Evolutionary conservation across 2,329 filamentous ascomycete genomes (phyloP), one percentile per base, ranked within the genome.

Genomic region (Colletotrichum orbiculare): DNA sequence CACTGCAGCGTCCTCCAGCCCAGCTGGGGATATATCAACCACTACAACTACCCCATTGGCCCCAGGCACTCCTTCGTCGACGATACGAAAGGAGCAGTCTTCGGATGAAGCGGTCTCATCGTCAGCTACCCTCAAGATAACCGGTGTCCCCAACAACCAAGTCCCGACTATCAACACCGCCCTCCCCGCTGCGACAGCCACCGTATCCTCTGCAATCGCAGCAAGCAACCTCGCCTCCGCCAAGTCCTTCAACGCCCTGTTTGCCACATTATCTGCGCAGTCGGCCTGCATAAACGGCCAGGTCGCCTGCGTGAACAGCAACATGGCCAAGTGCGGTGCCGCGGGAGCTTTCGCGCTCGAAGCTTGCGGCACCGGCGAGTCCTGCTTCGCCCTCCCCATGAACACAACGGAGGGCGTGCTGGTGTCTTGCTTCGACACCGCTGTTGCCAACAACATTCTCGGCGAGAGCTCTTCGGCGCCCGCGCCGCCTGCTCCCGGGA

Each of bases 381-480:
- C 76, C 52, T 89, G 87, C 73, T 83, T 81, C 53, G 87, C 84
- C 2, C 72, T 88, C 66, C 87, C 87, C 0, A 82, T 87, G 78
- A 81, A 78, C 42, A 80, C 73, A 10, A 78, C 78, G 0, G 70
- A 71, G 0, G 86, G 85, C 4, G 83, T 86, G 9, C 72, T 77
- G 57, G 75, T 89, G 33, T 79, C 78, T 3, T 89, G 87, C 66
- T 75, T 77, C 35, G 74, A 82, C 53, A 69, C 73, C 9, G 70
- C 71, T 3, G 73, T 74, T 2, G 86, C 84, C 0, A 70, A 75
- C 46, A 72, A 70, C 4, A 75, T 85, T 8, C 74, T 88, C 3
- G 82, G 81, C 8, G 59, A 60, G 12, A n/a, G 59, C 54, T 45
- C 69, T 38, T 60, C 72, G 13, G 61, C 39, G 10, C 63, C 71